Percentiles rank a stretch among this genome's conserved stretches.
These are phyloP conservation scores for Rossbeevera mucosa DNA, from an alignment of 768 basidiomycete genomes.

Conservation along the genomic window DNA sequence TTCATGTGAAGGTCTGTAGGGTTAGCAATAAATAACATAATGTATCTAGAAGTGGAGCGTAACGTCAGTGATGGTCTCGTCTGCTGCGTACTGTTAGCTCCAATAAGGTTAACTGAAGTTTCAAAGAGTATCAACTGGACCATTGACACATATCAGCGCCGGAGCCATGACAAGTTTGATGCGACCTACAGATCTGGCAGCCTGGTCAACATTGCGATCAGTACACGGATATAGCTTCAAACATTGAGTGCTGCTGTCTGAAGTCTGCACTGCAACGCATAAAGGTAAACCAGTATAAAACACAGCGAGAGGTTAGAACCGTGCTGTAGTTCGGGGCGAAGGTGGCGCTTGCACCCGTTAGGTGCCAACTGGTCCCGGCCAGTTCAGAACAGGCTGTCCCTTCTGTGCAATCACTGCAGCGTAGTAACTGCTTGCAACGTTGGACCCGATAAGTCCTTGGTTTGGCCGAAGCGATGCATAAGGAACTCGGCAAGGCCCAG, in stretches of 20 bases:
- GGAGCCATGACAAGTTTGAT: not conserved
- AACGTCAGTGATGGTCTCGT: not conserved
- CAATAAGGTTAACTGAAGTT: not conserved
- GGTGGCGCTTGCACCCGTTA: slow-evolving; percentile 1
- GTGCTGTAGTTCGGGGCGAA: too few species aligned
- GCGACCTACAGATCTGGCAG: not conserved
- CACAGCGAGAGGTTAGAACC: too few species aligned
- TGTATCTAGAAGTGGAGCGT: not conserved
- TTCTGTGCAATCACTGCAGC: not conserved
- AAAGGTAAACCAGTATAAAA: not conserved
- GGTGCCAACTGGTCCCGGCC: not conserved
- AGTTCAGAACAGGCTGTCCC: not conserved
- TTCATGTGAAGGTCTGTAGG: not conserved
- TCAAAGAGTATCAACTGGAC: not conserved
- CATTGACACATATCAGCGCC: not conserved
- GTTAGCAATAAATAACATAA: not conserved
- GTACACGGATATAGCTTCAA: not conserved
- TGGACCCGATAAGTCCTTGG: not conserved
- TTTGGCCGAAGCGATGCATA: not conserved
- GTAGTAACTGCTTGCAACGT: not conserved
- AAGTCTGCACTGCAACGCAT: not conserved
- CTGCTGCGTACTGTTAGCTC: not conserved
- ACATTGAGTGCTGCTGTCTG: not conserved
- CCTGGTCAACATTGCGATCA: not conserved
- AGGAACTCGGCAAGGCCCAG: not conserved